Evolutionary conservation across 352 stramenopile genomes (phyloP).

Genomic region (Phytopythium vexans): DNA sequence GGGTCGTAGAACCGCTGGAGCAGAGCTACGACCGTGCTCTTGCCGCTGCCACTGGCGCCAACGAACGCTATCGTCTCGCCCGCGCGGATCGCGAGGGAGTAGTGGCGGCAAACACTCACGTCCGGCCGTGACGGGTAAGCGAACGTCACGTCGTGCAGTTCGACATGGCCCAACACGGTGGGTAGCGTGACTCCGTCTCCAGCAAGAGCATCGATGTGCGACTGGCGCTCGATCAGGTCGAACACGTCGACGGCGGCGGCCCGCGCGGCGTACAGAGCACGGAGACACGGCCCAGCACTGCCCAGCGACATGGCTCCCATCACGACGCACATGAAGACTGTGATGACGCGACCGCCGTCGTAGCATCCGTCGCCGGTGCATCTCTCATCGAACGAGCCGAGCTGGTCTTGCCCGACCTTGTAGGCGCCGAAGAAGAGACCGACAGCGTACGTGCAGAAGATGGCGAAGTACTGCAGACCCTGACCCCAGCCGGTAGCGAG

Average conservation of each 20-base stretch:
- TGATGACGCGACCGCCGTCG: constrained; percentile 38
- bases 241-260: constrained; percentile 48
- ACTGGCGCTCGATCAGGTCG: constrained; percentile 38
- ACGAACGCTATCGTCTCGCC: constrained; percentile 60
- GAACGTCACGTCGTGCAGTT: constrained; percentile 79
- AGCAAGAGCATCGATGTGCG: constrained; percentile 38
- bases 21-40: constrained; percentile 54
- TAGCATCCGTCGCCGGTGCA: constrained; percentile 28
- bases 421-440: constrained; percentile 41
- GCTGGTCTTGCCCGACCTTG: constrained; percentile 27
- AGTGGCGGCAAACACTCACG: constrained; percentile 26
- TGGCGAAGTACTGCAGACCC: constrained; percentile 25
- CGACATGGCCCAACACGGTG: constrained; percentile 50
- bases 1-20: constrained; percentile 65
- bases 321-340: constrained; percentile 44
- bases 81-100: constrained; percentile 34
- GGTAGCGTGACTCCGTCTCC: constrained; percentile 17
- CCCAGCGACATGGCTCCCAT: constrained; percentile 37
- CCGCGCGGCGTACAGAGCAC: constrained; percentile 30
- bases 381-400: constrained; percentile 23
- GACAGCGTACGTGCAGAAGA: constrained; percentile 26
- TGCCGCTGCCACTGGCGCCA: constrained; percentile 51
- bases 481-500: constrained; percentile 28
- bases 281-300: constrained; percentile 31
- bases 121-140: constrained; percentile 47